A percentile compares a stretch with the other conserved stretches of the same genome.
Evolutionary conservation across 164 flowering plant genomes (phyloP).

Genomic region (Aristolochia californica): DNA sequence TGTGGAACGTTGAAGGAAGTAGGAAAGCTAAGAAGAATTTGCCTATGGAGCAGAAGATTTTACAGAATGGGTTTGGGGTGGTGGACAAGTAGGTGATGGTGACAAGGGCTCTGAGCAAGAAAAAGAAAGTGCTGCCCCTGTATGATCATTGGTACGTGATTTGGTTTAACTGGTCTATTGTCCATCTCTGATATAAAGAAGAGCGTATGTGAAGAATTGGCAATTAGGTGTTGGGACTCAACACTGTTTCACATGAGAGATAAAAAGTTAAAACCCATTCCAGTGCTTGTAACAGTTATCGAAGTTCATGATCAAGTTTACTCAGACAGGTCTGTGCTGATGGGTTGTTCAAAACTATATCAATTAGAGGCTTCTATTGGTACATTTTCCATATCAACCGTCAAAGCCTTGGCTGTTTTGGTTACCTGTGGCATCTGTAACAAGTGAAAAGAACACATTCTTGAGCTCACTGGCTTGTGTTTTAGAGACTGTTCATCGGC

Average conservation of each 20-base stretch:
- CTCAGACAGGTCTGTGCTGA: too few relatives aligned
- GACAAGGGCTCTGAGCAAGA: constrained; percentile 23
- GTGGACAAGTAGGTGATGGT: constrained; percentile 20
- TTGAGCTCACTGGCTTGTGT: not conserved
- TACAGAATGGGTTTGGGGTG: constrained; percentile 24
- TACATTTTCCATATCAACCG: too few relatives aligned
- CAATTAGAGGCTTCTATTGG: too few relatives aligned
- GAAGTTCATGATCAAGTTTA: not conserved
- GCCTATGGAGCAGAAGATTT: constrained; percentile 62
- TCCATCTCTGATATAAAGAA: too few relatives aligned
- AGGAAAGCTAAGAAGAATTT: constrained; percentile 40
- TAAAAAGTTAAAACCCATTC: too few relatives aligned
- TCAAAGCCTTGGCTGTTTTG: too few relatives aligned
- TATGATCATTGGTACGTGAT: constrained; percentile 7
- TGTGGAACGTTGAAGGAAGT: constrained; percentile 57
- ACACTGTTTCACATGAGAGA: not conserved
- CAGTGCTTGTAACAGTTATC: not conserved
- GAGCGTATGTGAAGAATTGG: too few relatives aligned
- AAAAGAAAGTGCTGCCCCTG: constrained; percentile 27
- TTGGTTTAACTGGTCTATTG: too few relatives aligned
- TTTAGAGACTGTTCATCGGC: too few relatives aligned
- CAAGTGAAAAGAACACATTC: not conserved
- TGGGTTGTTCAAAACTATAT: not conserved
- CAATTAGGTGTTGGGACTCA: not conserved
- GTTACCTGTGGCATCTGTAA: not conserved